Base-by-base conservation (phyloP, 2,329 filamentous ascomycete genomes). In the Monilinia vaccinii-corymbosi region DNA sequence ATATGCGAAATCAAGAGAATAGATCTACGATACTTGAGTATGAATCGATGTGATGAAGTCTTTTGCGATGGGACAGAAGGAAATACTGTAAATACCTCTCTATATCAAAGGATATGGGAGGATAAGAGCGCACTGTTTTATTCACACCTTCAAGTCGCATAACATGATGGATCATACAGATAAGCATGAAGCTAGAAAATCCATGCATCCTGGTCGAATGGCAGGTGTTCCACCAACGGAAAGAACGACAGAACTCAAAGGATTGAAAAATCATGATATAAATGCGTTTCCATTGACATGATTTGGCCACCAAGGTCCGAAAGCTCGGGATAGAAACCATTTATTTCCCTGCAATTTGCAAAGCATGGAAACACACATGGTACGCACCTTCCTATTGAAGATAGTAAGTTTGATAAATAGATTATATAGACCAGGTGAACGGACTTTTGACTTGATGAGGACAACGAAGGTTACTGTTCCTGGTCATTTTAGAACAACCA, bases 371-470 rank as follows among this genome's bases (percentile, higher is more conserved):
- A 25, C 25, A 53, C 42, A 31, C 18, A 2, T 44, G 6, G 25
- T 28, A 31, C 38, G 9, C 38, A 55, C 51, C 51, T 55, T 55
- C 51, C 38, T 55, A 23, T 55, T 55, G 16, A 32, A 55, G 38
- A 34, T 13, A 10, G 38, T 18, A 40, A 21, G 16, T 13, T 31
- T 44, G 25, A 32, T 32, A 9, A 32, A 13, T n/a, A n/a, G n/a
- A n/a, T n/a, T n/a, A n/a, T n/a, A n/a, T n/a, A n/a, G 46, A 42
- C 13, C 7, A 53, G 25, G 14, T 23, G 32, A 50, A 23, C 47
- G 13, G 32, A 23, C 47, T 34, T 50, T 50, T 23, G 47, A 23
- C 31, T 10, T 14, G 28, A 49, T 32, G 28, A 14, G 28, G 45
- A n/a, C 25, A 25, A 50, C 11, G 18, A 34, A 6, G 32, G 3